Conservation (phyloP, 768 basidiomycete species). For the Hericium coralloides region DNA sequence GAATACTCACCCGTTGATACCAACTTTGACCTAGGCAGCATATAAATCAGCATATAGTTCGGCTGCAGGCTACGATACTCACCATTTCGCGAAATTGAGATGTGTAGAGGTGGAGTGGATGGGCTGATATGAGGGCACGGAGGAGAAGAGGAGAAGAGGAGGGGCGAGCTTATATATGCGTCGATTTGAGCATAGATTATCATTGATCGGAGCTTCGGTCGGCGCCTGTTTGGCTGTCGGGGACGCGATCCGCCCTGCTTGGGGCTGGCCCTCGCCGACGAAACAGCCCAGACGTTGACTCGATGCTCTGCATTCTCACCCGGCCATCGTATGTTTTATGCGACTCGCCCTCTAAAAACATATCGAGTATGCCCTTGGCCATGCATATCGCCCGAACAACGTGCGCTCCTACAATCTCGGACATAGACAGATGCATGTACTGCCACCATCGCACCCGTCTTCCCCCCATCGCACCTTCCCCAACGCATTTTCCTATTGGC, state of each 20-base stretch:
- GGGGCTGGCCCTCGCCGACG: background rate
- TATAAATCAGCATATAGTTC: too few relatives aligned
- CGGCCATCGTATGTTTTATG: too few relatives aligned
- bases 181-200: background rate
- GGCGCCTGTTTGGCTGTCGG: background rate
- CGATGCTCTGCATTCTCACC: too few relatives aligned
- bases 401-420: background rate
- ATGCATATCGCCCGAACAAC: background rate
- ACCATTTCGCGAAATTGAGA: background rate
- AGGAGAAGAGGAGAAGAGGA: slow-evolving; percentile 1
- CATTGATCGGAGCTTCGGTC: slow-evolving; percentile 9
- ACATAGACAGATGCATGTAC: background rate
- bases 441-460: background rate
- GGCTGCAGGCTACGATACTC: too few relatives aligned
- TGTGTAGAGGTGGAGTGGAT: background rate
- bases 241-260: background rate
- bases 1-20: slow-evolving; percentile 86
- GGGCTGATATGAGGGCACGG: background rate
- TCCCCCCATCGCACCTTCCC: background rate
- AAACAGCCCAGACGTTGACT: too few relatives aligned
- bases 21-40: slow-evolving; percentile 66
- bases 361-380: too few relatives aligned
- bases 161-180: slow-evolving; percentile 7
- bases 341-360: too few relatives aligned
- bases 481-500: background rate